Evolutionary conservation across 1,284 basidiomycete species (phyloP), one percentile per base, ranked within the genome.

Genomic region (Ganoderma lingzhi): DNA sequence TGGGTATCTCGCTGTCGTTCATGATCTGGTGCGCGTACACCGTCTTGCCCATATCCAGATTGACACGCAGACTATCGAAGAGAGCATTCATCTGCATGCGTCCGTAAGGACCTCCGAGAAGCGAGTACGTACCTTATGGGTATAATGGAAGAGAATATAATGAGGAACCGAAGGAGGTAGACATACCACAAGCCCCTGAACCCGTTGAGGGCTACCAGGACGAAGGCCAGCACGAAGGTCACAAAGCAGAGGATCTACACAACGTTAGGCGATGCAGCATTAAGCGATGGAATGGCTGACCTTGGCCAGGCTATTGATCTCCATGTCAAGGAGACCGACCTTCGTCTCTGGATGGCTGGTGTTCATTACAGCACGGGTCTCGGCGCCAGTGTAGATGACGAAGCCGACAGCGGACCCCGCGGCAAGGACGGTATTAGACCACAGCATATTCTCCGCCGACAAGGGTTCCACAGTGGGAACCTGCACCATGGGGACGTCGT

Each of bases 21-120:
- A 97, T 96, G 70, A 99, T 99, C 76, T 97, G 95, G 60, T 94
- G 91, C 0, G 96, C 96, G 77, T 99, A 99, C 55, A 99, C 95
- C 0, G 97, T 99, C 84, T 99, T 99, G 70, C 97, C 98, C 97
- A 99, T 99, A 80, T 99, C 98, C 63, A 99, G 87, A 77, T 99
- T 99, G 70, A 99, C 97, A 35, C 98, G 94, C 64, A 99, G 84
- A 86, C 96, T 98, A 68, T 61, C 6, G 10, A 28, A 23, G 19
- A n/a, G 2, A 39, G 39, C 59, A 28, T 9, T 8, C 19, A 12
- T 41, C 39, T 28, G 23, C 14, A 61, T 41, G 3, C 17, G 15
- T 41, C 48, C 48, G 10, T 28, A 28, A 44, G 6, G 23, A 5
- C 4, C 23, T 41, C 62, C 51, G 37, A 62, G 45, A 32, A 9